A percentile compares a stretch with the other conserved stretches of the same genome.
Conservation (phyloP, 2,329 filamentous ascomycete genomes). For the Colletotrichum trifolii region DNA sequence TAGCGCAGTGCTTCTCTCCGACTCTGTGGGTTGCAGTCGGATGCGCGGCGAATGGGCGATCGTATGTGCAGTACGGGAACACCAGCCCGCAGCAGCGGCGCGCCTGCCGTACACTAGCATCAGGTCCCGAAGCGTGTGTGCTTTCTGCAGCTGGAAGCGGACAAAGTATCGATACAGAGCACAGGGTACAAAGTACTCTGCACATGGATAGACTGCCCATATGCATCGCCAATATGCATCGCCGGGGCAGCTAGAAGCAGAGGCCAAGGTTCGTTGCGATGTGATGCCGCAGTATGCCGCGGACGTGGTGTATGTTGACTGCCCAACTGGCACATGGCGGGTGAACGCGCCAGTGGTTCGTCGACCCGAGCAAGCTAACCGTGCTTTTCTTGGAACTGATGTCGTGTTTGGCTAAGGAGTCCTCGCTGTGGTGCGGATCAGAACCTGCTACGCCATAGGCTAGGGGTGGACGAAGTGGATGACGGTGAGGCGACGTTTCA, state of each 20-base stretch:
- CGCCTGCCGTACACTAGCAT: conserved; percentile 1
- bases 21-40: conserved; percentile 25
- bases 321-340: not conserved
- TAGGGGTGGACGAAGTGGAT: too few relatives aligned
- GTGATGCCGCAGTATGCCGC: not conserved
- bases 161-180: too few relatives aligned
- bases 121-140: not conserved
- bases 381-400: not conserved
- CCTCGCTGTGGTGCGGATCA: conserved; percentile 12
- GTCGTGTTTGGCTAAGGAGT: not conserved
- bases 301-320: too few relatives aligned
- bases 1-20: not conserved
- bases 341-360: conserved; percentile 14
- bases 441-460: not conserved
- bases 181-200: too few relatives aligned
- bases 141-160: too few relatives aligned
- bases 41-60: conserved; percentile 32
- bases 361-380: conserved; percentile 25
- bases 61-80: conserved; percentile 27
- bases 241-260: too few relatives aligned
- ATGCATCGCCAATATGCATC: too few relatives aligned
- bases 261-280: not conserved
- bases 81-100: conserved; percentile 14
- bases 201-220: too few relatives aligned
- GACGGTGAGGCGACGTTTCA: too few relatives aligned